phyloP scores from a whole-genome alignment of 1,284 basidiomycete genomes.

The Xerocomus amazonicus region DNA sequence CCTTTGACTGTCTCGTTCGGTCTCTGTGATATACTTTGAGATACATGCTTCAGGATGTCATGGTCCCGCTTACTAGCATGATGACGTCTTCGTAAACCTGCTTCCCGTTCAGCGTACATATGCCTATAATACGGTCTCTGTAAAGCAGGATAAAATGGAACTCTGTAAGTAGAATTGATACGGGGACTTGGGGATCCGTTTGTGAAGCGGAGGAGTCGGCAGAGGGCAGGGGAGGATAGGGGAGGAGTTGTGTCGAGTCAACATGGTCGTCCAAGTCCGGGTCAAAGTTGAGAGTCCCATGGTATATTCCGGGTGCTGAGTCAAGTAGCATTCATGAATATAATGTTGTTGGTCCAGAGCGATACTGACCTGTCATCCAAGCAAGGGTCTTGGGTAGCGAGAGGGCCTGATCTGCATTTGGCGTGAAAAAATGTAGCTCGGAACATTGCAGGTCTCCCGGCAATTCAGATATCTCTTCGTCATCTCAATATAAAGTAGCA shows the following conservation, averaged over 20 bases:
- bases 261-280: constrained; percentile 71
- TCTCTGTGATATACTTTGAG: constrained; percentile 46
- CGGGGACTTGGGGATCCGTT: constrained; percentile 44
- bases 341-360: not conserved
- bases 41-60: not conserved
- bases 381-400: constrained; percentile 70
- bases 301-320: constrained; percentile 79
- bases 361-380: constrained; percentile 79
- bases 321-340: constrained; percentile 6
- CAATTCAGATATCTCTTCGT: constrained; percentile 79
- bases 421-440: constrained; percentile 74
- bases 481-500: constrained; percentile 20
- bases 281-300: constrained; percentile 71
- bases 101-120: constrained; percentile 80
- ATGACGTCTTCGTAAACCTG: constrained; percentile 82
- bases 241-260: constrained; percentile 69
- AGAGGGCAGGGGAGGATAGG: constrained; percentile 51
- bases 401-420: constrained; percentile 63
- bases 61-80: constrained; percentile 58
- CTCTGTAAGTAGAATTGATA: constrained; percentile 83
- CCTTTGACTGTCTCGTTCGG: constrained; percentile 69
- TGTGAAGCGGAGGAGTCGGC: constrained; percentile 24
- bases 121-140: constrained; percentile 71
- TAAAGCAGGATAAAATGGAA: constrained; percentile 93
- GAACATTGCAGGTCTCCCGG: constrained; percentile 73